Conservation (phyloP, 2,329 filamentous ascomycete genomes). For the Fusarium torreyae region DNA sequence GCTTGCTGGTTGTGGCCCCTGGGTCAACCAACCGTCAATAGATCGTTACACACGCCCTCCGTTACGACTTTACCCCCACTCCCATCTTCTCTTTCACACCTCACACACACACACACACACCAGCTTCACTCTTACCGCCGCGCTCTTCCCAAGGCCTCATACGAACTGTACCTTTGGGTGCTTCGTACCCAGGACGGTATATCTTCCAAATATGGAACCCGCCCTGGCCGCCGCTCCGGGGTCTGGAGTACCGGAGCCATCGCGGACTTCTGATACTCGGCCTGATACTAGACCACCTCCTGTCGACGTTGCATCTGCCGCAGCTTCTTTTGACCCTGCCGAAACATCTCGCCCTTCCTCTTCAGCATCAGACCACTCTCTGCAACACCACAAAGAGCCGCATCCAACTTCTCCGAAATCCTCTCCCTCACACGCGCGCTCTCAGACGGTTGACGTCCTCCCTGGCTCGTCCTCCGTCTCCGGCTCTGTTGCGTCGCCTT, state of each 20-base stretch:
- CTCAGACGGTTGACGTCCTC: constrained; percentile 47
- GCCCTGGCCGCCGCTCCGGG: constrained; percentile 42
- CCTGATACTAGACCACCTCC: constrained; percentile 46
- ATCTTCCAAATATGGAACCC: constrained; percentile 48
- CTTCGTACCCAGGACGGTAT: constrained; percentile 41
- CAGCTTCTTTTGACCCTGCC: constrained; percentile 35
- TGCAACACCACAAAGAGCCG: constrained; percentile 29
- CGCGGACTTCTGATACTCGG: constrained; percentile 47
- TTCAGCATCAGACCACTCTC: constrained; percentile 40
- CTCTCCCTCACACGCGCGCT: constrained; percentile 44
- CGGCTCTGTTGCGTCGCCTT: constrained; percentile 26
- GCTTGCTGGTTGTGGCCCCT: constrained; percentile 27
- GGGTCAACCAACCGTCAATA: constrained; percentile 20
- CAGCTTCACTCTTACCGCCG: constrained; percentile 34
- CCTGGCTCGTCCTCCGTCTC: constrained; percentile 42
- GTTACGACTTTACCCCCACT: constrained; percentile 34
- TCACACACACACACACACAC: constrained; percentile 31
- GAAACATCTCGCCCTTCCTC: constrained; percentile 39
- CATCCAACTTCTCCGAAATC: constrained; percentile 32
- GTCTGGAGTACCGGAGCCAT: constrained; percentile 45
- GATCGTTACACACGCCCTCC: constrained; percentile 31
- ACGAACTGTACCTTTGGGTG: constrained; percentile 35
- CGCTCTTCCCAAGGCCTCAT: constrained; percentile 29
- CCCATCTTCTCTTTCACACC: constrained; percentile 22
- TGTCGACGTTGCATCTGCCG: constrained; percentile 38